Percentiles rank a stretch among this genome's conserved stretches.
Conservation (phyloP, 495 filamentous ascomycete genomes). For the Penicillium turbatum region DNA sequence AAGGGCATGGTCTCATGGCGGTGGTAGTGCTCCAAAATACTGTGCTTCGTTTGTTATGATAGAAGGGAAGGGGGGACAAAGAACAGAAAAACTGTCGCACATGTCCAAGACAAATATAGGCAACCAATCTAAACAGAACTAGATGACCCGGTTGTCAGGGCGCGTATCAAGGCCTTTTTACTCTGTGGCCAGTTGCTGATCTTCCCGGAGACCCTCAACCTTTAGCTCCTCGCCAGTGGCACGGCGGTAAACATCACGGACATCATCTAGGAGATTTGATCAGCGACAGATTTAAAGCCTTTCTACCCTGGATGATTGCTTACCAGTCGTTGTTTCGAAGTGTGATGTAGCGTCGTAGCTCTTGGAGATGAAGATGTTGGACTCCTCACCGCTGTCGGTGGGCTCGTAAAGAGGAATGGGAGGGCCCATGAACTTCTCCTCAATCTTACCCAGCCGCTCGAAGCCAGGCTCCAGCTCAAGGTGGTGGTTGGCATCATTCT, state of each 20-base stretch:
- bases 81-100: conserved; percentile 19
- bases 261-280: conserved; percentile 59
- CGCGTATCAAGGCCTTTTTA: conserved; percentile 23
- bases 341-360: conserved; percentile 97
- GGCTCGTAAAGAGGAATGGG: conserved; percentile 94
- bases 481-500: conserved; percentile 88
- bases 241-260: conserved; percentile 87
- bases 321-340: conserved; percentile 87
- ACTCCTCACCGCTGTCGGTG: conserved; percentile 74
- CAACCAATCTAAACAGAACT: conserved; percentile 30
- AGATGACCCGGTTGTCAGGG: conserved; percentile 25
- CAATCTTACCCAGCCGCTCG: conserved; percentile 86
- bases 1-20: background rate
- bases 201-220: conserved; percentile 52
- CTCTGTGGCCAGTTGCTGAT: conserved; percentile 48
- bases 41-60: conserved; percentile 16
- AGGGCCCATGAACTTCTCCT: conserved; percentile 94
- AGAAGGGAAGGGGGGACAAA: conserved; percentile 13
- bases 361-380: conserved; percentile 96
- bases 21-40: conserved; percentile 13
- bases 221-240: conserved; percentile 85
- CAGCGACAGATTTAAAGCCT: background rate
- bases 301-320: conserved; percentile 4
- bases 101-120: conserved; percentile 34
- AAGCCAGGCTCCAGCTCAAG: conserved; percentile 90